Conservation (phyloP, 768 basidiomycete genomes). For the Kwoniella sp. region DNA sequence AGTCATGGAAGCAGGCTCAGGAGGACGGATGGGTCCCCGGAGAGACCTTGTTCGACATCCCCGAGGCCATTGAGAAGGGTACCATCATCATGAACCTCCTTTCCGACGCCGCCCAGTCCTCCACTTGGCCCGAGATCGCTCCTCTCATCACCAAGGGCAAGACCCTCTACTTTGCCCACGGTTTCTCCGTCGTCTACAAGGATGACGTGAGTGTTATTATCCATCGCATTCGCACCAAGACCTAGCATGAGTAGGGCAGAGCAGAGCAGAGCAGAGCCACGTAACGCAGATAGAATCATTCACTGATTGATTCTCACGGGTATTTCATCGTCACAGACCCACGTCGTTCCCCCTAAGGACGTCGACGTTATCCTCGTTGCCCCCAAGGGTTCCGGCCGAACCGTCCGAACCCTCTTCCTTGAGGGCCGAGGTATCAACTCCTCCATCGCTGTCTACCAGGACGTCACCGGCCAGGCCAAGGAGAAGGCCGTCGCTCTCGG, state of each 20-base stretch:
- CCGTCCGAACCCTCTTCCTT: constrained; percentile 99
- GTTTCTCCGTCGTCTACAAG: constrained; percentile 98
- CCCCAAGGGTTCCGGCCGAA: constrained; percentile 97
- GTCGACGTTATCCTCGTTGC: constrained; percentile 99
- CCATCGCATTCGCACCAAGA: background rate
- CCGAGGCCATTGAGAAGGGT: constrained; percentile 91
- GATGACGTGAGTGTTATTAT: constrained; percentile 63
- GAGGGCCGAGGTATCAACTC: constrained; percentile 84
- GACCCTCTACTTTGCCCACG: constrained; percentile 99
- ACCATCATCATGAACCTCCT: constrained; percentile 99
- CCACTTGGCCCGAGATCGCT: constrained; percentile 84
- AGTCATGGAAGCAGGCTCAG: constrained; percentile 91
- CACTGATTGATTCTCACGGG: background rate
- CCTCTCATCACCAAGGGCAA: constrained; percentile 99
- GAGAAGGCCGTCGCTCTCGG: constrained; percentile 95
- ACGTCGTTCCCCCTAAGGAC: constrained; percentile 85
- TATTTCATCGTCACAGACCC: constrained; percentile 62
- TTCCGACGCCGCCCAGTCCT: constrained; percentile 97
- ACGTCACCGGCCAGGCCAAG: constrained; percentile 95
- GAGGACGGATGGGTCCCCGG: constrained; percentile 99
- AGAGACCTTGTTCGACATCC: constrained; percentile 96
- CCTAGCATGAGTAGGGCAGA: too few relatives aligned
- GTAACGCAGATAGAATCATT: background rate
- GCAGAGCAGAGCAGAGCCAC: too few relatives aligned
- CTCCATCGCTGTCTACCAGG: constrained; percentile 91